Evolutionary conservation across 192 early-diverging fungal species (phyloP).

Genomic region (Coemansia umbellata): DNA sequence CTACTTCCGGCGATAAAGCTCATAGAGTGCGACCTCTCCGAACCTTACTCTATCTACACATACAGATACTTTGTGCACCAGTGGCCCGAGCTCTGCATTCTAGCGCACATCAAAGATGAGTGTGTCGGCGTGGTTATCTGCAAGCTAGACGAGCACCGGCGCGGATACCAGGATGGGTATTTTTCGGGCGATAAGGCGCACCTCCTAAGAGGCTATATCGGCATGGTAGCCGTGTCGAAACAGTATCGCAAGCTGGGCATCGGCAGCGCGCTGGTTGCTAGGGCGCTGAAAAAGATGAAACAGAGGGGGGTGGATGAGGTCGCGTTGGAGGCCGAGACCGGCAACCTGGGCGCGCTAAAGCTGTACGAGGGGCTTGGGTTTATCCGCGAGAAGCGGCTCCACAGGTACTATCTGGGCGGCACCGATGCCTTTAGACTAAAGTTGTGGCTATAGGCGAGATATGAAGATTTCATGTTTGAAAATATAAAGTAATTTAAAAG

Average conservation of each 20-base stretch:
- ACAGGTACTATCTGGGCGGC: slow-evolving; percentile 91
- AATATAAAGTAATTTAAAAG: slow-evolving; percentile 1
- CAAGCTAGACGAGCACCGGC: slow-evolving; percentile 65
- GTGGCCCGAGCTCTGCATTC: slow-evolving; percentile 85
- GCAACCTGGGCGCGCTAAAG: slow-evolving; percentile 76
- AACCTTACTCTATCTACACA: slow-evolving; percentile 96
- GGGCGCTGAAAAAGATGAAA: slow-evolving; percentile 74
- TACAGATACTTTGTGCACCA: slow-evolving; percentile 94
- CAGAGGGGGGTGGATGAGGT: slow-evolving; percentile 77
- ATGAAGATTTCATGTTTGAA: background rate
- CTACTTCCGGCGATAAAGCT: slow-evolving; percentile 70
- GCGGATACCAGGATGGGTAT: slow-evolving; percentile 14
- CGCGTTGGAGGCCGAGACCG: slow-evolving; percentile 81
- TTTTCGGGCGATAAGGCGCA: slow-evolving; percentile 4
- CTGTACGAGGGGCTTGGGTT: slow-evolving; percentile 92
- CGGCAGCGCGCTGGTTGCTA: slow-evolving; percentile 67
- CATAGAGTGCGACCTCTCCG: slow-evolving; percentile 92
- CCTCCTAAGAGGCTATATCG: slow-evolving; percentile 85
- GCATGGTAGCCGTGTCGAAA: slow-evolving; percentile 91
- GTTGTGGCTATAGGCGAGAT: slow-evolving; percentile 44
- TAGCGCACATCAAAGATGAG: slow-evolving; percentile 54
- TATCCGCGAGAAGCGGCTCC: slow-evolving; percentile 85
- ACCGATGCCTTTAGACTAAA: slow-evolving; percentile 86
- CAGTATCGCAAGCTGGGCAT: slow-evolving; percentile 76
- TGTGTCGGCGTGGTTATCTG: slow-evolving; percentile 88